phyloP scores from a whole-genome alignment of 2,329 filamentous ascomycete species.

The Xylariaceae sp. region DNA sequence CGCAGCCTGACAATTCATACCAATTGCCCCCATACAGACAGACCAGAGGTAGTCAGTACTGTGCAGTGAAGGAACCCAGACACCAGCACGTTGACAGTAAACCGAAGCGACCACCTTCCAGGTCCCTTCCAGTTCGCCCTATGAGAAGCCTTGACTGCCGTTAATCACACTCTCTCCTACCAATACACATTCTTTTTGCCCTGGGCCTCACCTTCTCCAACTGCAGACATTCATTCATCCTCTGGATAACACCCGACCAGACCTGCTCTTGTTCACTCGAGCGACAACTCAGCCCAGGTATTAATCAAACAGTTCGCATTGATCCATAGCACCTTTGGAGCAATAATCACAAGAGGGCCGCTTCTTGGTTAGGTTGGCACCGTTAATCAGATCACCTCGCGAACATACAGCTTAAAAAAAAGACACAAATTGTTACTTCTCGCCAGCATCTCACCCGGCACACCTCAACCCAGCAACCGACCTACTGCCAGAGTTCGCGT shows the following conservation, averaged over 20 bases:
- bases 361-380: conserved; percentile 10
- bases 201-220: conserved; percentile 24
- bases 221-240: conserved; percentile 27
- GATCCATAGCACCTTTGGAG: conserved; percentile 14
- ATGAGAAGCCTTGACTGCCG: conserved; percentile 9
- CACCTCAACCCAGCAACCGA: background rate
- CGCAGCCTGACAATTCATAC: no score
- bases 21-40: no score
- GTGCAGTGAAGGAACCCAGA: conserved; percentile 3
- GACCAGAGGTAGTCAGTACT: conserved; percentile 2
- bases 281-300: conserved; percentile 5
- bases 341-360: background rate
- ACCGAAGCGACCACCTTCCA: conserved; percentile 6
- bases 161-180: conserved; percentile 13
- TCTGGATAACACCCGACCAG: conserved; percentile 8
- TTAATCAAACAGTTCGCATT: conserved; percentile 15
- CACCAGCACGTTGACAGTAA: conserved; percentile 14
- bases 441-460: conserved; percentile 10
- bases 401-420: conserved; percentile 13
- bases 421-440: conserved; percentile 10
- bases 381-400: conserved; percentile 14
- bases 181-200: conserved; percentile 1
- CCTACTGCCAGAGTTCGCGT: background rate
- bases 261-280: conserved; percentile 4
- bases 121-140: conserved; percentile 7